Evolutionary conservation across 306 rosid genomes (phyloP).

Genomic region (Mimosa bimucronata): DNA sequence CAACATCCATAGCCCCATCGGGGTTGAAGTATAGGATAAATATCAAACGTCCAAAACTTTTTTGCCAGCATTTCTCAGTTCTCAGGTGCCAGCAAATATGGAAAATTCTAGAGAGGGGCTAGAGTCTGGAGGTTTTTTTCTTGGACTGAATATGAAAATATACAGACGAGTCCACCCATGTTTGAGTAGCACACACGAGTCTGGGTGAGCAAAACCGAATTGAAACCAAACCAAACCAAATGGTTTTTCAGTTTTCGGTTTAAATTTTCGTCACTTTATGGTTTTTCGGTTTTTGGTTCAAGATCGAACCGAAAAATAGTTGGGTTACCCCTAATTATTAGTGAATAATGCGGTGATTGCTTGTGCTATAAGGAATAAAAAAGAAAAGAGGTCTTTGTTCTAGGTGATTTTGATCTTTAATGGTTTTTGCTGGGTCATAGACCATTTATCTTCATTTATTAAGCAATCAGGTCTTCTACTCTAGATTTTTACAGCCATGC

Average conservation of each 20-base stretch:
- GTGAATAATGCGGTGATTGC: constrained; percentile 24
- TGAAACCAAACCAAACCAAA: too few species aligned
- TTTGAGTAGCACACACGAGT: too few species aligned
- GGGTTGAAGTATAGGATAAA: background rate
- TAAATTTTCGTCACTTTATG: too few species aligned
- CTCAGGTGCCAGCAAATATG: background rate
- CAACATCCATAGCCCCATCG: too few species aligned
- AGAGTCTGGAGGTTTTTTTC: background rate
- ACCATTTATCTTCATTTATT: constrained; percentile 16
- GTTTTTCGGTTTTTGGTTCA: too few species aligned
- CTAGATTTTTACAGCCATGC: background rate
- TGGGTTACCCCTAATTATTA: too few species aligned
- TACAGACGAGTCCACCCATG: background rate
- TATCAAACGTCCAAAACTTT: background rate
- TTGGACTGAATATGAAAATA: background rate
- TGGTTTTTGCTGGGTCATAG: constrained; percentile 12
- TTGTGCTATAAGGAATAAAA: constrained; percentile 17
- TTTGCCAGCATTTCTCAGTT: background rate
- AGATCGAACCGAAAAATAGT: too few species aligned
- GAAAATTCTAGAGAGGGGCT: background rate
- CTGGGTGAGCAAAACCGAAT: too few species aligned
- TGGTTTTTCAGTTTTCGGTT: too few species aligned
- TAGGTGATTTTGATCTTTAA: constrained; percentile 17
- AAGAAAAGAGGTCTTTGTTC: background rate
- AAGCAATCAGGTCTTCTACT: constrained; percentile 26